Evolutionary conservation across 2,329 filamentous ascomycete species (phyloP).

Genomic region (Pseudonectria foliicola): DNA sequence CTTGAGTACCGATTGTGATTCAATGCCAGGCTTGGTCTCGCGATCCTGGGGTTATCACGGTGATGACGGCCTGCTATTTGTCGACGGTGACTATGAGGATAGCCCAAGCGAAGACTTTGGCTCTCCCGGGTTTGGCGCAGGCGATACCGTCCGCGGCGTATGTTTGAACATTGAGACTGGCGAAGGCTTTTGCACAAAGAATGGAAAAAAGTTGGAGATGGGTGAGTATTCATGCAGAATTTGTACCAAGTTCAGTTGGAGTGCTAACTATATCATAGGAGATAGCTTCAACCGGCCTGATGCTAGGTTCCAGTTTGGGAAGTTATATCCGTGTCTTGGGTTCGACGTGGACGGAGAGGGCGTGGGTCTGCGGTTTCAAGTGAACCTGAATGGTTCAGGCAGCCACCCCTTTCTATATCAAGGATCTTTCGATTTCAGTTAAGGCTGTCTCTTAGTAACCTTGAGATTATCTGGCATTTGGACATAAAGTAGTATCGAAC

Average conservation of each 20-base stretch:
- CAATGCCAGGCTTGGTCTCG: conserved; percentile 4
- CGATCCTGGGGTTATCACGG: conserved; percentile 4
- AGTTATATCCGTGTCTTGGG: conserved; percentile 1
- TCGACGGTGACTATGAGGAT: background rate
- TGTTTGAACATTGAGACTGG: conserved; percentile 3
- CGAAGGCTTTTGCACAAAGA: conserved; percentile 2
- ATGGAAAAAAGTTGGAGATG: conserved; percentile 3
- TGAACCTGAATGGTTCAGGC: conserved; percentile 3
- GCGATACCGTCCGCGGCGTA: background rate
- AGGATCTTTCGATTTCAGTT: conserved; percentile 5
- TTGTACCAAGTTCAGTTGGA: background rate
- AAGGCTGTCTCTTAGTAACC: too few species aligned
- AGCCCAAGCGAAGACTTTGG: conserved; percentile 1
- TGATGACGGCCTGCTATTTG: conserved; percentile 2
- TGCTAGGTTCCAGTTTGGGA: background rate
- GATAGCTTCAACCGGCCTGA: background rate
- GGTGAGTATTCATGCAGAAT: conserved; percentile 2
- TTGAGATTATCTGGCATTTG: too few species aligned
- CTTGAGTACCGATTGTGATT: background rate
- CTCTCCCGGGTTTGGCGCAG: background rate
- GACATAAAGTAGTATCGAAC: too few species aligned
- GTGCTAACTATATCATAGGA: conserved; percentile 1
- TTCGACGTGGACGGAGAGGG: conserved; percentile 1
- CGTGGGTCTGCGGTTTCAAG: conserved; percentile 4
- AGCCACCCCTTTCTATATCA: conserved; percentile 2